These are phyloP conservation scores for Pleurotus tuber-regium DNA, from an alignment of 768 basidiomycete species.

Conservation along the genomic window DNA sequence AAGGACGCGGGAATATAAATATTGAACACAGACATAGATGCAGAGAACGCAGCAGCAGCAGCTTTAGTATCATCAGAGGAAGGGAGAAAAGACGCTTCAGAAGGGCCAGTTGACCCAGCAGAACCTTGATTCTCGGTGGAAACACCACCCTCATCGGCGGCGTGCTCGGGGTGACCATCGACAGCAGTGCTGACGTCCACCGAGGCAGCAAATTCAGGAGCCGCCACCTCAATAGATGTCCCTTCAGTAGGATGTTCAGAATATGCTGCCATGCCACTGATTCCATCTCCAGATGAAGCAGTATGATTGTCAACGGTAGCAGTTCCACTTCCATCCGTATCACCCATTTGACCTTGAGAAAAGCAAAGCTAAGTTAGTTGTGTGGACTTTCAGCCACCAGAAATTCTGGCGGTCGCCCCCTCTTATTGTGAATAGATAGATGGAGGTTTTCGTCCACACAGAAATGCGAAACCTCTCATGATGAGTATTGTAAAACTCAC, in stretches of 20 bases:
- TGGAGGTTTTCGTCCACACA: conserved; percentile 47
- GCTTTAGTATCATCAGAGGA: conserved; percentile 30
- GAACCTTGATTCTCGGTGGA: conserved; percentile 7
- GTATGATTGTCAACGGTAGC: conserved; percentile 10
- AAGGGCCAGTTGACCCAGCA: conserved; percentile 11
- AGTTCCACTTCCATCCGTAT: conserved; percentile 9
- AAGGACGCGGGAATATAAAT: conserved; percentile 31
- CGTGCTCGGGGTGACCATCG: conserved; percentile 22
- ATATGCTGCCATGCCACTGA: neutral
- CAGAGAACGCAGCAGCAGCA: conserved; percentile 23
- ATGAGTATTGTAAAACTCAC: conserved; percentile 26
- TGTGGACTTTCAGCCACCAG: conserved; percentile 39
- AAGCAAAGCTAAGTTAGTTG: conserved; percentile 57
- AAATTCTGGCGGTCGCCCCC: conserved; percentile 35
- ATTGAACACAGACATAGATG: conserved; percentile 51
- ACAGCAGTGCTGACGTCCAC: conserved; percentile 22
- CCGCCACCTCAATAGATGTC: conserved; percentile 7
- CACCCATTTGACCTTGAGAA: conserved; percentile 35
- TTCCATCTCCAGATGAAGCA: conserved; percentile 16
- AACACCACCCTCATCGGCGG: conserved; percentile 21
- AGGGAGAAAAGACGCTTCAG: conserved; percentile 21
- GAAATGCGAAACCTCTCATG: conserved; percentile 53
- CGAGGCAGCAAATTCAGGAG: conserved; percentile 19
- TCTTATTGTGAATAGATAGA: conserved; percentile 27
- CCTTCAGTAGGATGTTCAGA: conserved; percentile 5